Base-by-base conservation (phyloP, 2,329 filamentous ascomycete genomes). In the Monosporascus cannonballus region DNA sequence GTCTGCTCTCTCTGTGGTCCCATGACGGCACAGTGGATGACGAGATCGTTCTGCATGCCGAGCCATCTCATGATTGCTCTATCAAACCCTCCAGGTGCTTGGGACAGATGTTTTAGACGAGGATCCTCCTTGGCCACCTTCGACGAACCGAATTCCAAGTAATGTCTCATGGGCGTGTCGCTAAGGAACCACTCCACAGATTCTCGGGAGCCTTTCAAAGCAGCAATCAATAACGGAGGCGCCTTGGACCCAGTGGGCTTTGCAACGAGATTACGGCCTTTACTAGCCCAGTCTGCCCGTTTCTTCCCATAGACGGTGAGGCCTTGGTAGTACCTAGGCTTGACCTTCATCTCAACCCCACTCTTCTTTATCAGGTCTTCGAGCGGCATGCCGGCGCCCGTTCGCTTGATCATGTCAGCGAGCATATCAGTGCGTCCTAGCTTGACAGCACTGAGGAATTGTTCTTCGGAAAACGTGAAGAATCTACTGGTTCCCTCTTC, bases 151-250 rank as follows among this genome's bases (percentile, higher is more conserved):
- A 91, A 94, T 46, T 89, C 81, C 25, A 77, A 69, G 62, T 94
- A 94, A 51, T 81, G 75, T 27, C 83, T 76, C 59, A 81, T 70
- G 0, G 90, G 88, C 1, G 81, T 79, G 55, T 89, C 86, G 53
- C 86, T 84, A 51, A 90, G 69, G 66, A 93, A 89, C 82, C 88
- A 95, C 63, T 94, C 84, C 0, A 90, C 81, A 18, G 79, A 78
- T 39, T 86, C 80, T n/a, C 93, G 65, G 20, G 75, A 86, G 3
- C 83, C 82, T 2, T 61, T 60, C 8, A 71, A 61, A 14, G 81
- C 84, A 45, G 85, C 83, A 55, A 77, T 70, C 1, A 89, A 74
- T 8, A 89, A 69, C 3, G 85, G 87, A 2, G 85, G 79, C 0
- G 71, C 74, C 36, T 73, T 71, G 49, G 71, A 64, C 9, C 75